Evolutionary conservation across 2,329 filamentous ascomycete species (phyloP).

Genomic region (Cercospora beticola): DNA sequence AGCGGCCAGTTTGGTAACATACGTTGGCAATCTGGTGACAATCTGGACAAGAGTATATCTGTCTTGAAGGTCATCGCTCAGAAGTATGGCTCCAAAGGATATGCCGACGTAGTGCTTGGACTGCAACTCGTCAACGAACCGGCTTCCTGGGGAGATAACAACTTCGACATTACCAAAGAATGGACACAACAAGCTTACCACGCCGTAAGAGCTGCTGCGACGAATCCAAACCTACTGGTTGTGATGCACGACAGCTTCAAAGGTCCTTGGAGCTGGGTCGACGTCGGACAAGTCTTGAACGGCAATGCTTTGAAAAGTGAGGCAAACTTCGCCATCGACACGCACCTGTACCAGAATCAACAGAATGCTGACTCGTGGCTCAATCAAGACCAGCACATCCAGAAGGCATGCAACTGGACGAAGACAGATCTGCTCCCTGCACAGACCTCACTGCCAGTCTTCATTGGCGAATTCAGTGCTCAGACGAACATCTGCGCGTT

Average conservation of each 20-base stretch:
- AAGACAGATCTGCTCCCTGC: slow-evolving; percentile 24
- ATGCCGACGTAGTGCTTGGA: slow-evolving; percentile 45
- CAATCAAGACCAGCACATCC: slow-evolving; percentile 44
- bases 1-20: slow-evolving; percentile 29
- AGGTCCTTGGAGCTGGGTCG: slow-evolving; percentile 36
- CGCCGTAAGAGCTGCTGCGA: slow-evolving; percentile 34
- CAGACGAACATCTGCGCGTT: slow-evolving; percentile 48
- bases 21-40: slow-evolving; percentile 35
- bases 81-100: slow-evolving; percentile 42
- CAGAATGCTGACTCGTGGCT: slow-evolving; percentile 39
- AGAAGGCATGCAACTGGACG: slow-evolving; percentile 42
- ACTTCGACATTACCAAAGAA: slow-evolving; percentile 37
- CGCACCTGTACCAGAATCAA: slow-evolving; percentile 49
- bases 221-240: slow-evolving; percentile 39
- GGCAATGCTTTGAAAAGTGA: slow-evolving; percentile 26
- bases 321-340: slow-evolving; percentile 45
- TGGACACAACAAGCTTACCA: slow-evolving; percentile 41
- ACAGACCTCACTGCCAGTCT: slow-evolving; percentile 39
- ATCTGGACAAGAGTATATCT: slow-evolving; percentile 38
- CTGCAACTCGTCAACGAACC: slow-evolving; percentile 50
- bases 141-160: slow-evolving; percentile 39
- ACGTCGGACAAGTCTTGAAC: slow-evolving; percentile 30
- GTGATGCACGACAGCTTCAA: slow-evolving; percentile 45
- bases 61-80: slow-evolving; percentile 43
- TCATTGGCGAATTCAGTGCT: slow-evolving; percentile 49